Conservation (phyloP, 2,329 filamentous ascomycete genomes). For the Verticillium albo-atrum region DNA sequence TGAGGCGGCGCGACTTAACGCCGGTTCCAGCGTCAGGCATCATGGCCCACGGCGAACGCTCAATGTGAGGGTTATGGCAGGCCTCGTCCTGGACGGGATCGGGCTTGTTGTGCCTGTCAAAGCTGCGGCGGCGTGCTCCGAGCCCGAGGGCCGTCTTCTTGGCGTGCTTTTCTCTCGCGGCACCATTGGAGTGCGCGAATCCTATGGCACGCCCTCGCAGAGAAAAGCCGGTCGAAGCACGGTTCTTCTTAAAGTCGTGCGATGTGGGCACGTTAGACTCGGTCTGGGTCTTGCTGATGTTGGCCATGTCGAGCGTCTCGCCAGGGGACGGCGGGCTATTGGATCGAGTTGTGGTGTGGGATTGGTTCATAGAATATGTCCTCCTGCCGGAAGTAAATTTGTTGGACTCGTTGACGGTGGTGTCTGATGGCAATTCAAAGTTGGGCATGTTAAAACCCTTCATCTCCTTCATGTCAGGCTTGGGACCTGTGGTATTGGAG, state of each 20-base stretch:
- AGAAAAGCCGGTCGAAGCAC: constrained; percentile 45
- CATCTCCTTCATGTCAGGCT: not conserved
- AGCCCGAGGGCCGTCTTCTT: constrained; percentile 12
- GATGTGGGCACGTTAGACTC: constrained; percentile 32
- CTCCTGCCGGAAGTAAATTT: not conserved
- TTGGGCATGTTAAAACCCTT: constrained; percentile 1
- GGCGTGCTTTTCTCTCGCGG: constrained; percentile 20
- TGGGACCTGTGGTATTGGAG: constrained; percentile 15
- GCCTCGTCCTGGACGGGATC: constrained; percentile 12
- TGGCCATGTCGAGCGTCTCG: constrained; percentile 38
- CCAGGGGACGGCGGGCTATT: constrained; percentile 47
- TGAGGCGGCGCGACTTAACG: constrained; percentile 74
- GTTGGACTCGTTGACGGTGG: constrained; percentile 6
- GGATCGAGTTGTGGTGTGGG: constrained; percentile 40
- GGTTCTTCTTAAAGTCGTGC: constrained; percentile 46
- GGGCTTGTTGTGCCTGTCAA: constrained; percentile 33
- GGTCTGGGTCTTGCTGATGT: constrained; percentile 3
- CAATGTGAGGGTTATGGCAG: constrained; percentile 17
- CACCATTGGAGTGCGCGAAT: constrained; percentile 31
- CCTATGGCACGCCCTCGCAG: constrained; percentile 44
- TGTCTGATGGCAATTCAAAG: constrained; percentile 1
- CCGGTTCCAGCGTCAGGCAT: constrained; percentile 68
- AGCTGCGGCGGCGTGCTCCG: constrained; percentile 34
- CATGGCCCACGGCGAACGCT: constrained; percentile 52
- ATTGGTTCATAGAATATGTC: constrained; percentile 39